Conservation (phyloP, 2,329 filamentous ascomycete genomes). For the Neonectria ditissima region DNA sequence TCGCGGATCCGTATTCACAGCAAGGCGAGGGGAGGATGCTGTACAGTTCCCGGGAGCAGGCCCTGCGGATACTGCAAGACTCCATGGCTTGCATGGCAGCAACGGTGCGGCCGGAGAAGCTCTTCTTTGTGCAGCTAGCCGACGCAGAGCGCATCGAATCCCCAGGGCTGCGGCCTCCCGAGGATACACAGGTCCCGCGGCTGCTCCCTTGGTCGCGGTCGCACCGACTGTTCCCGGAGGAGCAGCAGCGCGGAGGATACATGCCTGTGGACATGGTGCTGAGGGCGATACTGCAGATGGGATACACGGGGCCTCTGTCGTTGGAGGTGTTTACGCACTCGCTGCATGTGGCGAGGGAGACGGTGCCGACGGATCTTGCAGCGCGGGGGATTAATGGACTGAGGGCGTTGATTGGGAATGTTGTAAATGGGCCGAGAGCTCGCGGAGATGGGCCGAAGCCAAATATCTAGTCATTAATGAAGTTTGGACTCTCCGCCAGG, state of each 20-base stretch:
- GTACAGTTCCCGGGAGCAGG: constrained; percentile 11
- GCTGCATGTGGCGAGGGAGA: constrained; percentile 12
- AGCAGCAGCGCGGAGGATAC: constrained; percentile 24
- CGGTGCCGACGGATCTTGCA: constrained; percentile 17
- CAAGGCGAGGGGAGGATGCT: constrained; percentile 26
- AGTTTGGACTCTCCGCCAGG: neutral
- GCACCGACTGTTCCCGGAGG: constrained; percentile 24
- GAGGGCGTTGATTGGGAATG: constrained; percentile 1
- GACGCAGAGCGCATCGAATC: constrained; percentile 28
- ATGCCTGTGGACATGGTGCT: constrained; percentile 29
- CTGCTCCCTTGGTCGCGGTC: constrained; percentile 28
- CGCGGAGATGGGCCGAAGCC: neutral
- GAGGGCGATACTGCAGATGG: constrained; percentile 22
- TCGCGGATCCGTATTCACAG: constrained; percentile 29
- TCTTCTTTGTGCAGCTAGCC: constrained; percentile 32
- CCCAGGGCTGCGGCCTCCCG: neutral
- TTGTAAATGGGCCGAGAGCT: neutral
- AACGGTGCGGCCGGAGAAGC: constrained; percentile 25
- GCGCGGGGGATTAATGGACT: constrained; percentile 19
- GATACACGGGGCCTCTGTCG: constrained; percentile 30
- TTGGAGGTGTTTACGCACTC: constrained; percentile 30
- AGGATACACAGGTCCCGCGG: constrained; percentile 14
- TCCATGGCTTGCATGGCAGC: constrained; percentile 27
- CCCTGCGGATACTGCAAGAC: constrained; percentile 22
- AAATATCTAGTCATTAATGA: constrained; percentile 3